Evolutionary conservation across 495 filamentous ascomycete species (phyloP), one percentile per base, ranked within the genome.

Genomic region (Penicillium chermesinum): DNA sequence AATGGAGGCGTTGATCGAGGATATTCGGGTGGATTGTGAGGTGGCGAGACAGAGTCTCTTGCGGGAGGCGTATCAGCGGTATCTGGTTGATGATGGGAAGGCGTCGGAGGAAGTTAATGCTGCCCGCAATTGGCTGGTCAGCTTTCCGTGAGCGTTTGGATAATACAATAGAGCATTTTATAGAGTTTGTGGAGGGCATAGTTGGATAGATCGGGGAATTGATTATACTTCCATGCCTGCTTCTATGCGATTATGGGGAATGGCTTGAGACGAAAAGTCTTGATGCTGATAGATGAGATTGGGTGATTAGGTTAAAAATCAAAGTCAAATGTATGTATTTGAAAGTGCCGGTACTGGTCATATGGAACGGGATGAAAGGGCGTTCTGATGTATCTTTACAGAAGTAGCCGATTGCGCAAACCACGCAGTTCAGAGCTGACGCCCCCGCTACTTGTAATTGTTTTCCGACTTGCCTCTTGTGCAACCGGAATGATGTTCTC

Each of bases 21-120:
- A 98, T 69, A 98, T 98, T 54, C 75, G 78, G 48, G 70, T 84
- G 44, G 93, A 98, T 69, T 91, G 91, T 59, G 82, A 87, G 60
- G 90, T 98, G 42, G 85, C 89, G 16, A 70, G 75, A 48, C 66
- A 71, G 57, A 93, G 88, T 74, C 68, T 98, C 60, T 73, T 66
- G 55, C 71, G 93, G 48, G 68, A 75, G 25, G 79, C 65, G 17
- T 98, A 93, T 80, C 66, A 54, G 49, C 65, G 68, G 42, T 82
- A 75, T 59, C 66, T 69, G 51, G 65, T 63, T 35, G 82, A 83
- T 19, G 57, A 56, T 9, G 63, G 49, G 3, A 46, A 54, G 20
- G 52, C 39, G 16, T 15, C 52, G 17, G 60, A 55, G 20, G 39
- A 49, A 34, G 69, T 64, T 13, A 48, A 48, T 44, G 55, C 52